phyloP scores from a whole-genome alignment of 2,329 filamentous ascomycete species.

The Pestalotiopsis sp. region DNA sequence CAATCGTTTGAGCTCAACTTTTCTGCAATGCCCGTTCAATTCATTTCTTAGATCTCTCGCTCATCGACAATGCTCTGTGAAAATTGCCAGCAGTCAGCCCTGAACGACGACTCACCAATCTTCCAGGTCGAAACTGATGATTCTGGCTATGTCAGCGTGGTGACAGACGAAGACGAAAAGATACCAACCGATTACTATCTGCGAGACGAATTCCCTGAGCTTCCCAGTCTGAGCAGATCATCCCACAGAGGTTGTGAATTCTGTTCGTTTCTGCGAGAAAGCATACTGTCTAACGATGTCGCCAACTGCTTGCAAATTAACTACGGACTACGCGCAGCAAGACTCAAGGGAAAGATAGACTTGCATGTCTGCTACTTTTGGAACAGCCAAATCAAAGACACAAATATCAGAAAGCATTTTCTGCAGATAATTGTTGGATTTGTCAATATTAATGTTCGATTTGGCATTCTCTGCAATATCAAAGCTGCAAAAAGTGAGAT shows the following conservation, averaged over 20 bases:
- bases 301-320: neutral
- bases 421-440: neutral
- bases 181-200: neutral
- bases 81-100: conserved; percentile 1
- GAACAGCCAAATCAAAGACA: rapidly evolving
- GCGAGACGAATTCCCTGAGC: neutral
- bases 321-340: neutral
- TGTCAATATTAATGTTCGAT: neutral
- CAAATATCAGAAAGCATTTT: neutral
- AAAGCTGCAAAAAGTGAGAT: neutral
- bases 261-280: conserved; percentile 5
- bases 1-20: neutral
- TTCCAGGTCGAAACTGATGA: neutral
- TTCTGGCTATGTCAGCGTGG: neutral
- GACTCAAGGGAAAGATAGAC: neutral
- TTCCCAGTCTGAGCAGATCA: neutral
- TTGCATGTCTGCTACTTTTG: neutral
- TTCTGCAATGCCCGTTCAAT: neutral
- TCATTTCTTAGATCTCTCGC: neutral
- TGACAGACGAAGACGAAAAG: neutral
- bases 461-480: neutral
- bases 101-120: neutral
- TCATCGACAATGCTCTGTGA: conserved; percentile 1
- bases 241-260: neutral
- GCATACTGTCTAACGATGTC: neutral